A percentile compares a stretch with the other conserved stretches of the same genome.
Conservation (phyloP, 805 yeast species). For the Candida sakaeoensis region DNA sequence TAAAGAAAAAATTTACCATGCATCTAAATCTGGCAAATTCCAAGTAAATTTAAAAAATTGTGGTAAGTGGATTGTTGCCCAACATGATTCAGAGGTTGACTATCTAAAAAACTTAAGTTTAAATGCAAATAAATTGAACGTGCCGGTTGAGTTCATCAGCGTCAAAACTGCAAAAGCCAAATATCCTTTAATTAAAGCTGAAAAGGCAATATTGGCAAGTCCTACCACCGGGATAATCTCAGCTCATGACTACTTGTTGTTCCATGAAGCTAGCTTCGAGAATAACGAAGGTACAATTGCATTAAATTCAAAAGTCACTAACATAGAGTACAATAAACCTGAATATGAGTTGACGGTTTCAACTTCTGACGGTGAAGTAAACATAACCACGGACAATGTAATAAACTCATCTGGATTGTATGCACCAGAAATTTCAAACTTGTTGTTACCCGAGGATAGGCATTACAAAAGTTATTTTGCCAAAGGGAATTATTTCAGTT, state of each 20-base stretch:
- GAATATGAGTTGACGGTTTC: conserved; percentile 23
- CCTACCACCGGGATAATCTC: conserved; percentile 84
- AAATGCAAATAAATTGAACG: conserved; percentile 48
- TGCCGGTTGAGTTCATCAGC: conserved; percentile 55
- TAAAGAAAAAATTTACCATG: conserved; percentile 60
- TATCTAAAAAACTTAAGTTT: conserved; percentile 52
- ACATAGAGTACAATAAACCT: conserved; percentile 23
- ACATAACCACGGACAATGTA: conserved; percentile 51
- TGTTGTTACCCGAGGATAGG: conserved; percentile 61
- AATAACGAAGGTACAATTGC: conserved; percentile 62
- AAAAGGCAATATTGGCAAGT: conserved; percentile 59
- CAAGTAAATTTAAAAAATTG: conserved; percentile 56
- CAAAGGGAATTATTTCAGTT: conserved; percentile 78
- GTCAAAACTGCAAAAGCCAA: conserved; percentile 37
- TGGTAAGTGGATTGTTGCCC: conserved; percentile 90
- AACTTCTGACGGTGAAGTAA: conserved; percentile 30
- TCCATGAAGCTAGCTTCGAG: conserved; percentile 51
- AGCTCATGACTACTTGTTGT: conserved; percentile 73
- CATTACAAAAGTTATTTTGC: conserved; percentile 64
- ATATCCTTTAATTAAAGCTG: conserved; percentile 69
- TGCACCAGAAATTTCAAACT: conserved; percentile 68
- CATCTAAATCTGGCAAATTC: conserved; percentile 31
- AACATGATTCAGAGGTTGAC: conserved; percentile 57
- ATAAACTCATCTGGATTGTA: conserved; percentile 78
- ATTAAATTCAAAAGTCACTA: conserved; percentile 54